phyloP scores from a whole-genome alignment of 2,329 filamentous ascomycete species.

The Ilyonectria destructans region DNA sequence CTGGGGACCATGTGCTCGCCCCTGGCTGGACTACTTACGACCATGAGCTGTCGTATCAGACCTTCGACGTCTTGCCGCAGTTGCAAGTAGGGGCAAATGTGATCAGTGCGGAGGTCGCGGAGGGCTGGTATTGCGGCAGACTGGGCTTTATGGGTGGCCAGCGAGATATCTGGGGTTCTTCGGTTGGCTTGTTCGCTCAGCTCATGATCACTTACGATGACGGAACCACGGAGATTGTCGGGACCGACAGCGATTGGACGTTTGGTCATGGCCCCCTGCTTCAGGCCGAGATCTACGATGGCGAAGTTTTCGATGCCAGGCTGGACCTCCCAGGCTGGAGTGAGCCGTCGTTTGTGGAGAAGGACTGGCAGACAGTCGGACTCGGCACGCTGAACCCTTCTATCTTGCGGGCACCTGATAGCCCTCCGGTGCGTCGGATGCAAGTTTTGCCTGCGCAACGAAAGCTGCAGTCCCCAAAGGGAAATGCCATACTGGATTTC shows the following conservation, averaged over 20 bases:
- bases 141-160: slow-evolving; percentile 44
- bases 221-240: too few relatives aligned
- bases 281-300: slow-evolving; percentile 49
- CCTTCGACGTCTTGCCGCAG: slow-evolving; percentile 64
- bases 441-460: too few relatives aligned
- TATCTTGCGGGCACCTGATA: too few relatives aligned
- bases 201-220: too few relatives aligned
- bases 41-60: slow-evolving; percentile 66
- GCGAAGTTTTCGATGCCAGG: not conserved
- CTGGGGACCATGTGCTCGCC: slow-evolving; percentile 60
- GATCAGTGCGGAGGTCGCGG: slow-evolving; percentile 60
- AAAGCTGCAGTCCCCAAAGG: slow-evolving; percentile 51
- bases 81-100: slow-evolving; percentile 56
- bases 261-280: slow-evolving; percentile 33
- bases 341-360: too few relatives aligned
- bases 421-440: too few relatives aligned
- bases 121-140: slow-evolving; percentile 64
- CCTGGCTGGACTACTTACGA: slow-evolving; percentile 69
- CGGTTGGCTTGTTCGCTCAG: slow-evolving; percentile 45
- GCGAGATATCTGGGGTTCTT: slow-evolving; percentile 55
- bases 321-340: too few relatives aligned
- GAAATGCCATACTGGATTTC: slow-evolving; percentile 66
- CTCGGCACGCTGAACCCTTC: too few relatives aligned
- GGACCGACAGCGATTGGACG: too few relatives aligned
- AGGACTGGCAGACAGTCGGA: too few relatives aligned